Conservation (phyloP, 306 rosid genomes). For the Quercus agrifolia region DNA sequence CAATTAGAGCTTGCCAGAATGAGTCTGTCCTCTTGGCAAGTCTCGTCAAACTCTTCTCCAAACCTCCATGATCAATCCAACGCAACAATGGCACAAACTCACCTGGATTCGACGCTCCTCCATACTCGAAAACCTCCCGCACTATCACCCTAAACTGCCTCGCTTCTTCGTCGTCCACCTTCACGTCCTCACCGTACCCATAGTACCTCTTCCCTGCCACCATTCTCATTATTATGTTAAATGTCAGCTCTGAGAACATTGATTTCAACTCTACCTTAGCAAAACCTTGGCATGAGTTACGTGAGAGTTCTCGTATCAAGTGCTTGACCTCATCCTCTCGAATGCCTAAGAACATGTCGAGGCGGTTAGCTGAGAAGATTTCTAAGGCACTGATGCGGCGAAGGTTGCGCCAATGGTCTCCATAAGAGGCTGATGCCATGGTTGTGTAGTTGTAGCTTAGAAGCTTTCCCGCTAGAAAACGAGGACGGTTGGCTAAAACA, state of each 20-base stretch:
- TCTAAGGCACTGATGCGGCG: slow-evolving; percentile 62
- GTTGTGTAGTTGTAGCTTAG: slow-evolving; percentile 41
- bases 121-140: slow-evolving; percentile 10
- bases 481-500: slow-evolving; percentile 50
- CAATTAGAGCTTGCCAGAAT: slow-evolving; percentile 17
- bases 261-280: slow-evolving; percentile 35
- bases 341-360: slow-evolving; percentile 20
- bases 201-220: slow-evolving; percentile 66
- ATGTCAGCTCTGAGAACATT: slow-evolving; percentile 41
- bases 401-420: slow-evolving; percentile 83
- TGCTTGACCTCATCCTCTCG: slow-evolving; percentile 46
- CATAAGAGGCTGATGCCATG: slow-evolving; percentile 31
- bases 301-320: slow-evolving; percentile 26
- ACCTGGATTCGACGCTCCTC: slow-evolving; percentile 24
- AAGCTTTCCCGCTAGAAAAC: slow-evolving; percentile 25
- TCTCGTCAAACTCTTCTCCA: background rate
- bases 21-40: slow-evolving; percentile 31
- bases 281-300: background rate
- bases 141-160: slow-evolving; percentile 31
- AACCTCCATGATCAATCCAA: slow-evolving; percentile 32
- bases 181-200: slow-evolving; percentile 24
- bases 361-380: slow-evolving; percentile 42
- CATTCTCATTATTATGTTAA: slow-evolving; percentile 61
- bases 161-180: slow-evolving; percentile 38
- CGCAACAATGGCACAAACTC: slow-evolving; percentile 43